A percentile compares a stretch with the other conserved stretches of the same genome.
Conservation (phyloP, 73 alveolate genomes). For the Paramecium octaurelia region DNA sequence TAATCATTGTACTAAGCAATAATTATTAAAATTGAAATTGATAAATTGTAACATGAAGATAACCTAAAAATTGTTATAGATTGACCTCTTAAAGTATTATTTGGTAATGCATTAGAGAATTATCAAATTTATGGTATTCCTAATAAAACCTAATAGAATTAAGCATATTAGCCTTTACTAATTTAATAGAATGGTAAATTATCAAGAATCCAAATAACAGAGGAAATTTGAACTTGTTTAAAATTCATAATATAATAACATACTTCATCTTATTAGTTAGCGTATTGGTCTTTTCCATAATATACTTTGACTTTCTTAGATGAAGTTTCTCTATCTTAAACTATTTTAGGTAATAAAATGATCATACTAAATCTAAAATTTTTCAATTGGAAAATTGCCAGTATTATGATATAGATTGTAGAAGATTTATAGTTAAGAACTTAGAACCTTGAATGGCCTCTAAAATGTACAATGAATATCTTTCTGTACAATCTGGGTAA, state of each 20-base stretch:
- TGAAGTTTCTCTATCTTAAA: background rate
- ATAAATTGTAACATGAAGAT: no score
- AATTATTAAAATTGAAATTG: no score
- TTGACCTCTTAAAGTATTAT: no score
- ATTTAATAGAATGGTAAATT: no score
- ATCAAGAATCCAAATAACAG: background rate
- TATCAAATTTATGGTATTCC: no score
- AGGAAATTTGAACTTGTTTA: no score
- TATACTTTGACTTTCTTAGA: background rate
- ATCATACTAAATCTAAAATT: background rate
- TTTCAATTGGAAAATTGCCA: background rate
- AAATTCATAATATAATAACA: background rate
- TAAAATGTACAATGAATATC: background rate
- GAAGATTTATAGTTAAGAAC: background rate
- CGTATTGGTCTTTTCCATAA: background rate
- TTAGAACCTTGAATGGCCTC: background rate
- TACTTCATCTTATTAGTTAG: background rate
- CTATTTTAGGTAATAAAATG: background rate
- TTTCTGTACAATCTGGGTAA: background rate
- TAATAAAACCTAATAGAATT: no score
- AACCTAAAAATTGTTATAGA: no score
- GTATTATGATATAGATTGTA: conserved; percentile 16
- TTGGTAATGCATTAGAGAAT: no score
- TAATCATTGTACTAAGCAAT: no score
- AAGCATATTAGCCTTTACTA: no score